Conservation (phyloP, 2,329 filamentous ascomycete genomes). For the Hypoxylon sp. region DNA sequence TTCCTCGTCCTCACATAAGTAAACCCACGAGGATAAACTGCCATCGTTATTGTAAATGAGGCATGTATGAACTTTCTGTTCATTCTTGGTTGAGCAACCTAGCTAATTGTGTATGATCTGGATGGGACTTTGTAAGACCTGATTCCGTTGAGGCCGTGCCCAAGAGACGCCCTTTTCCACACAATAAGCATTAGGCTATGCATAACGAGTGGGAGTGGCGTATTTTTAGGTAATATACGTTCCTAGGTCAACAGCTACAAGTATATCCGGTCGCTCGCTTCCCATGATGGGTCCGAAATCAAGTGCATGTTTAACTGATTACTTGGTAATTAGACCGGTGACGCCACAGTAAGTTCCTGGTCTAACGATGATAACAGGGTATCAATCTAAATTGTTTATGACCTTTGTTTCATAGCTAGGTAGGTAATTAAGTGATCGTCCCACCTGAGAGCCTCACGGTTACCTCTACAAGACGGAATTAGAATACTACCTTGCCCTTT, state of each 20-base stretch:
- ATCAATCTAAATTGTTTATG: constrained; percentile 15
- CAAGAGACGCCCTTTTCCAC: constrained; percentile 59
- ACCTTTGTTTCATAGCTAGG: constrained; percentile 5
- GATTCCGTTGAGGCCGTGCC: constrained; percentile 51
- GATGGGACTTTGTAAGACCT: constrained; percentile 58
- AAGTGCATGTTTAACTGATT: constrained; percentile 22
- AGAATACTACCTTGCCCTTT: constrained; percentile 14
- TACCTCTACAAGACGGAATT: constrained; percentile 4
- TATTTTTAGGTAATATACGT: constrained; percentile 50
- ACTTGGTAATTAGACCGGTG: constrained; percentile 6
- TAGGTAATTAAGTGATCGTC: constrained; percentile 1
- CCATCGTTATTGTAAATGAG: constrained; percentile 62
- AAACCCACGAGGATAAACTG: constrained; percentile 67
- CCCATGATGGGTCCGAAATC: constrained; percentile 22
- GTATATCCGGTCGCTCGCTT: constrained; percentile 56
- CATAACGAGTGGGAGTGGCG: neutral
- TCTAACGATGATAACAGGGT: constrained; percentile 5
- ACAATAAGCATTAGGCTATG: constrained; percentile 57
- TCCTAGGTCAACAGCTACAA: constrained; percentile 62
- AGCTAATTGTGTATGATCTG: constrained; percentile 69
- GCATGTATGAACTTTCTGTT: constrained; percentile 69
- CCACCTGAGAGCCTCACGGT: constrained; percentile 28
- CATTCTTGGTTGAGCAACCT: constrained; percentile 65
- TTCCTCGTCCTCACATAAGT: constrained; percentile 64
- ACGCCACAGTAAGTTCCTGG: neutral